phyloP scores from a whole-genome alignment of 192 early-diverging fungal species.

The Backusella westeae region DNA sequence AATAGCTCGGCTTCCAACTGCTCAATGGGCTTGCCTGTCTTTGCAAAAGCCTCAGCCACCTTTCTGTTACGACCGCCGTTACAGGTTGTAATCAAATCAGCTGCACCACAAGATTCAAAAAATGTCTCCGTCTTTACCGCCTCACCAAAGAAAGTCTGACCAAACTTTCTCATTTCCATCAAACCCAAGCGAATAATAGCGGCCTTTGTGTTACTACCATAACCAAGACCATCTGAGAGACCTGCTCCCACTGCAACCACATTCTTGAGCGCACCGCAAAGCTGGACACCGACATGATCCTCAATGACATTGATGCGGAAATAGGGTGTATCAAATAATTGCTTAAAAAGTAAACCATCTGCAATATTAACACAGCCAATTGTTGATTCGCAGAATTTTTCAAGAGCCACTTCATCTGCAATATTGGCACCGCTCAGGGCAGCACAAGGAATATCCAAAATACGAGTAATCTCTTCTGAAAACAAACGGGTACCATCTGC shows the following conservation, averaged over 20 bases:
- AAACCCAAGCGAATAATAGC: conserved; percentile 95
- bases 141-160: conserved; percentile 72
- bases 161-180: conserved; percentile 92
- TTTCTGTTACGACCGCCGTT: conserved; percentile 92
- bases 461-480: conserved; percentile 76
- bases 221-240: conserved; percentile 88
- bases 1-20: conserved; percentile 87
- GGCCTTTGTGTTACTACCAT: conserved; percentile 95
- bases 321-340: conserved; percentile 83
- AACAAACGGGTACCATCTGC: conserved; percentile 72
- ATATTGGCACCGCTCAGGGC: conserved; percentile 97
- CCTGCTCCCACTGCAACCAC: conserved; percentile 95
- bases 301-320: conserved; percentile 83
- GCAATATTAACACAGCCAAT: conserved; percentile 69
- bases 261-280: conserved; percentile 98
- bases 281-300: conserved; percentile 90
- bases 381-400: conserved; percentile 94
- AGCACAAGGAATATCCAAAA: conserved; percentile 72
- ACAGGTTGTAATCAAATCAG: conserved; percentile 95
- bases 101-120: conserved; percentile 95
- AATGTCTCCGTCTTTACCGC: conserved; percentile 90
- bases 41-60: conserved; percentile 87
- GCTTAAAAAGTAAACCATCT: conserved; percentile 77
- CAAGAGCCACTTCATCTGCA: conserved; percentile 90
- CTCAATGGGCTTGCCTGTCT: conserved; percentile 88